Evolutionary conservation across 108 stramenopile genomes (phyloP).

Genomic region (Cyclostephanos invisitatus): DNA sequence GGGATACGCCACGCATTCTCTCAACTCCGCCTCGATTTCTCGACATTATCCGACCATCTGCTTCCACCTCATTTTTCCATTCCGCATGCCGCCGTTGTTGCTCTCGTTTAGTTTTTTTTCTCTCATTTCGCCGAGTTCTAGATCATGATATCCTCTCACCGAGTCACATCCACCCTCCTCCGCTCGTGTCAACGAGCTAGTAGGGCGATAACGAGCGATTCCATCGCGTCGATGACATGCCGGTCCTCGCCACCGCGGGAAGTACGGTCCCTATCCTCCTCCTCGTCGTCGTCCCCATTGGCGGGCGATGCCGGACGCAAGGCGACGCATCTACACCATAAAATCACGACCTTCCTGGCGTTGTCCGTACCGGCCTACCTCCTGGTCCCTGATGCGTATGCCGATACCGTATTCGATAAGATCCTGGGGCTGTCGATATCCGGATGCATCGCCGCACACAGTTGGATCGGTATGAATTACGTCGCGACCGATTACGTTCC

Average conservation of each 20-base stretch:
- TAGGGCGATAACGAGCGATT: neutral
- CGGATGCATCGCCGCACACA: constrained; percentile 75
- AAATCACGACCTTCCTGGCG: constrained; percentile 65
- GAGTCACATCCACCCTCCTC: neutral
- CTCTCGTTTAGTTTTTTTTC: too few species aligned
- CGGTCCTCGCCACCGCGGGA: constrained; percentile 21
- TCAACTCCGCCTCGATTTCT: too few species aligned
- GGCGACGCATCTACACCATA: constrained; percentile 77
- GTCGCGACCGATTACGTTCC: constrained; percentile 94
- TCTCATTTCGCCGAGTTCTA: too few species aligned
- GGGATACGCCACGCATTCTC: too few species aligned
- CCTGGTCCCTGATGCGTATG: constrained; percentile 59
- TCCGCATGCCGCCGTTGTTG: too few species aligned
- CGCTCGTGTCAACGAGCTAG: neutral
- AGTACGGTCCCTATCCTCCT: constrained; percentile 19
- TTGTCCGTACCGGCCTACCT: constrained; percentile 71
- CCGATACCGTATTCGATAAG: constrained; percentile 63
- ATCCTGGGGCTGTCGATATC: constrained; percentile 73
- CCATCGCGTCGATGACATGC: too few species aligned
- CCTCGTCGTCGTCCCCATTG: constrained; percentile 48
- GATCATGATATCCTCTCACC: too few species aligned
- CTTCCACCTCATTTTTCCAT: too few species aligned
- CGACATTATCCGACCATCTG: too few species aligned
- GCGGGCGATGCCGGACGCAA: constrained; percentile 74
- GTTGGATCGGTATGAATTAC: constrained; percentile 92